Conservation (phyloP, 2,329 filamentous ascomycete genomes). For the Aspergillus ustus region DNA sequence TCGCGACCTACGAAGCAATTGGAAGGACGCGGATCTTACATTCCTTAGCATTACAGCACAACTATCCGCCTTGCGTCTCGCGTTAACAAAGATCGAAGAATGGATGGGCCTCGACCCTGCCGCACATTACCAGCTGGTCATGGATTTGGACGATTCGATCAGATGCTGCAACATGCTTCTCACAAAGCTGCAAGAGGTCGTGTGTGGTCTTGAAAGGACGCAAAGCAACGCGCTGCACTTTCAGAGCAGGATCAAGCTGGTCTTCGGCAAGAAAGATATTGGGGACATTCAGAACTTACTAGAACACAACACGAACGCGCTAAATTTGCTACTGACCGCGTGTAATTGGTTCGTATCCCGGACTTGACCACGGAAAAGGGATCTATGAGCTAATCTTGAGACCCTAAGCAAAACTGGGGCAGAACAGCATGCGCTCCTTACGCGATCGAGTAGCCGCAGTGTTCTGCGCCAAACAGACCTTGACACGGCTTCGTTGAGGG, state of each 20-base stretch:
- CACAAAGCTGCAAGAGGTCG: neutral
- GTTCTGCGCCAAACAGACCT: neutral
- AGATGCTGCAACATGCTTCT: conserved; percentile 4
- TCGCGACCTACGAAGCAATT: conserved; percentile 5
- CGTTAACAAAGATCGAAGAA: conserved; percentile 3
- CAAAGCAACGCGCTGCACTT: neutral
- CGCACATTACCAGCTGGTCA: conserved; percentile 5
- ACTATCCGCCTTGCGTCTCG: neutral
- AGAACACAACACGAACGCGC: conserved; percentile 10
- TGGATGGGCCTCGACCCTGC: neutral
- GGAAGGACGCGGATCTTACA: conserved; percentile 10
- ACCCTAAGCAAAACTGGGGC: neutral
- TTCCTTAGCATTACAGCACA: neutral
- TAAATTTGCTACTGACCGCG: conserved; percentile 2
- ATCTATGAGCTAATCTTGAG: neutral
- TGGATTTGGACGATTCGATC: conserved; percentile 7
- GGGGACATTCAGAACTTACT: conserved; percentile 7
- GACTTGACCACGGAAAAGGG: no score
- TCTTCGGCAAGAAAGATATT: conserved; percentile 4
- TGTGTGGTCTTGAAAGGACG: neutral
- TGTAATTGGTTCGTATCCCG: conserved; percentile 2
- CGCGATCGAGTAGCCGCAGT: neutral
- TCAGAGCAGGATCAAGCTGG: conserved; percentile 3
- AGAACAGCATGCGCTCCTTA: neutral
- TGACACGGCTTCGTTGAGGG: neutral